Conservation (phyloP, 805 yeast genomes). For the Myxozyma kluyveri region DNA sequence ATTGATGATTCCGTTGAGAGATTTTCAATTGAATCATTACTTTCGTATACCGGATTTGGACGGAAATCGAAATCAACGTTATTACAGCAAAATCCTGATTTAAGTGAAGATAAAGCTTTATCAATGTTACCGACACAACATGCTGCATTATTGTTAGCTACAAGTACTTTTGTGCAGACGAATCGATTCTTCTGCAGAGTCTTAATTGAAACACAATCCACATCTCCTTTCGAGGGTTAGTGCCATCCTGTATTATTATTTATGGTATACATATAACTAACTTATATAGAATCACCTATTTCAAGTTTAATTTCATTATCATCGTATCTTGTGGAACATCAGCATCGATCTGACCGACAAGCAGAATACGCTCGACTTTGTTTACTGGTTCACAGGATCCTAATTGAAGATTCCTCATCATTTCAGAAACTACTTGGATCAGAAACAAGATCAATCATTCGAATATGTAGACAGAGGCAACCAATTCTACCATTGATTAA, state of each 20-base stretch:
- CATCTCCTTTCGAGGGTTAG: slow-evolving; percentile 15
- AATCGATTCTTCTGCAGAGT: slow-evolving; percentile 39
- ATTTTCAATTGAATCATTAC: slow-evolving; percentile 20
- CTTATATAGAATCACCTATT: slow-evolving; percentile 30
- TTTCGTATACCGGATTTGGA: slow-evolving; percentile 21
- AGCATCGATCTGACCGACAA: slow-evolving; percentile 31
- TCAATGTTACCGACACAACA: slow-evolving; percentile 18
- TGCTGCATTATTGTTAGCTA: slow-evolving; percentile 30
- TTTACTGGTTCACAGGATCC: slow-evolving; percentile 35
- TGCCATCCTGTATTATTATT: neutral
- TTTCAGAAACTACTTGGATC: slow-evolving; percentile 6
- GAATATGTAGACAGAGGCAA: slow-evolving; percentile 30
- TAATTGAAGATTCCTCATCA: slow-evolving; percentile 35
- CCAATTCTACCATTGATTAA: slow-evolving; percentile 34
- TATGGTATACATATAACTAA: neutral
- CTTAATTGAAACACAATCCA: slow-evolving; percentile 32
- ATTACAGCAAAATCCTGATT: slow-evolving; percentile 13
- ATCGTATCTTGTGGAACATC: slow-evolving; percentile 36
- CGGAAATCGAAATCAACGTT: slow-evolving; percentile 20
- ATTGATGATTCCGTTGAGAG: slow-evolving; percentile 18
- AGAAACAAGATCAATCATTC: slow-evolving; percentile 13
- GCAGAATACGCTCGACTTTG: slow-evolving; percentile 36
- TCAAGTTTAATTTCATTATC: slow-evolving; percentile 36
- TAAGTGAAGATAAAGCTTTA: slow-evolving; percentile 9
- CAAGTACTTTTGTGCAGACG: slow-evolving; percentile 39